Conservation (phyloP, 2,329 filamentous ascomycete genomes). For the Aspergillus sp. region DNA sequence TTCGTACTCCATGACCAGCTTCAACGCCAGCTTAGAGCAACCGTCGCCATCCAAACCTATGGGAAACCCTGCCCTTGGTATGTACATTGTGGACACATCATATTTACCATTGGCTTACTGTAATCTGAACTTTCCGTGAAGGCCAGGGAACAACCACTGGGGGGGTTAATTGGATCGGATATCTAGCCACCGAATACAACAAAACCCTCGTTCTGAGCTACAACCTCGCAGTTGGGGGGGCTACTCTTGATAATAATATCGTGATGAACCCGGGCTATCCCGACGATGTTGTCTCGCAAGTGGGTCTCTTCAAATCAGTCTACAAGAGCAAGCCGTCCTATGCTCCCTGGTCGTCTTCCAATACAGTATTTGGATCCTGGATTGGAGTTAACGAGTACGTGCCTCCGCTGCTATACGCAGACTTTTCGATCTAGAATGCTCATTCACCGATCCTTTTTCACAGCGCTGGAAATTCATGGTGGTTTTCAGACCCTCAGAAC, state of each 20-base stretch:
- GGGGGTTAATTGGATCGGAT: constrained; percentile 9
- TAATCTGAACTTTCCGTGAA: background rate
- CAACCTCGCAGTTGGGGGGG: constrained; percentile 7
- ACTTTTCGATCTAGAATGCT: background rate
- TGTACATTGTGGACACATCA: background rate
- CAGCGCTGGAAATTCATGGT: background rate
- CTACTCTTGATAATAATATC: constrained; percentile 5
- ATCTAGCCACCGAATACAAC: constrained; percentile 5
- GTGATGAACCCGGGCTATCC: background rate
- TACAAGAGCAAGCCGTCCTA: background rate
- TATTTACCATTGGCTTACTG: background rate
- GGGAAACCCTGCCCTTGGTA: background rate
- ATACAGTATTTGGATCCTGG: background rate
- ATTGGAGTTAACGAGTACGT: constrained; percentile 1
- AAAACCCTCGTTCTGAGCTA: constrained; percentile 2
- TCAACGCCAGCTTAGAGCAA: background rate
- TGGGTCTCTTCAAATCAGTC: background rate
- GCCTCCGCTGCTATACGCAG: background rate
- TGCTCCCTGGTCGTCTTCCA: background rate
- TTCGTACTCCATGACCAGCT: background rate
- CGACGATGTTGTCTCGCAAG: constrained; percentile 5
- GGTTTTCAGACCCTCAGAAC: background rate
- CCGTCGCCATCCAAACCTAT: background rate
- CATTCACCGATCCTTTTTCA: background rate
- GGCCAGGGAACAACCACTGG: constrained; percentile 5